Evolutionary conservation across 768 basidiomycete genomes (phyloP).

Genomic region (Suillus subluteus): DNA sequence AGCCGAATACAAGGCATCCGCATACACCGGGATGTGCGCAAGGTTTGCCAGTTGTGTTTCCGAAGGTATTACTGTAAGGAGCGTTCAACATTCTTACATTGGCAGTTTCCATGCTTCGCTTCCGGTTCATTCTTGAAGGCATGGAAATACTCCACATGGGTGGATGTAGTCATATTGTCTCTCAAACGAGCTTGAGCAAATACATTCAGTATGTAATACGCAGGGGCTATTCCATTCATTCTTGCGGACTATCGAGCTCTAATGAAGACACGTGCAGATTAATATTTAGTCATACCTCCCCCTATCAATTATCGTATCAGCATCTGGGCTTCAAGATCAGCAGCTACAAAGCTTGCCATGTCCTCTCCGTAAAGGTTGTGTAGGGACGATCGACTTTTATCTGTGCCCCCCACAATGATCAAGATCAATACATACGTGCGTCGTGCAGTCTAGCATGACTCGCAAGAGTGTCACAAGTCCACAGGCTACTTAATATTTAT

Average conservation of each 20-base stretch:
- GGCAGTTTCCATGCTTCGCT: neutral
- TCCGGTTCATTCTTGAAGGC: neutral
- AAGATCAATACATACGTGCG: neutral
- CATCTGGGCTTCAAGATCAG: neutral
- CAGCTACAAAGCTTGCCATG: no score
- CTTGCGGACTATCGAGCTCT: neutral
- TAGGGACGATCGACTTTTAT: neutral
- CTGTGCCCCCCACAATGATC: neutral
- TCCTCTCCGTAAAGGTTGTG: neutral
- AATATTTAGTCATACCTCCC: neutral
- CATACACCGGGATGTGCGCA: neutral
- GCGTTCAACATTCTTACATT: neutral
- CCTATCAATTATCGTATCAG: neutral
- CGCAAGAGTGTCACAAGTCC: neutral
- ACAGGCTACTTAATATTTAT: neutral
- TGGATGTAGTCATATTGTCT: neutral
- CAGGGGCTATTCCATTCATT: neutral
- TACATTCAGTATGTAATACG: conserved; percentile 6
- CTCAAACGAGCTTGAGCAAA: neutral
- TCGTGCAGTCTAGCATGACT: neutral
- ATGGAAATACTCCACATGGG: no score
- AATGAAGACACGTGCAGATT: neutral
- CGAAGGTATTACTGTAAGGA: neutral
- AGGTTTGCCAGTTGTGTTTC: neutral
- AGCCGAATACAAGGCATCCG: neutral